Percentiles rank a stretch among this genome's conserved stretches.
Conservation (phyloP, 345 rosid genomes). For the Eutrema japonicum region DNA sequence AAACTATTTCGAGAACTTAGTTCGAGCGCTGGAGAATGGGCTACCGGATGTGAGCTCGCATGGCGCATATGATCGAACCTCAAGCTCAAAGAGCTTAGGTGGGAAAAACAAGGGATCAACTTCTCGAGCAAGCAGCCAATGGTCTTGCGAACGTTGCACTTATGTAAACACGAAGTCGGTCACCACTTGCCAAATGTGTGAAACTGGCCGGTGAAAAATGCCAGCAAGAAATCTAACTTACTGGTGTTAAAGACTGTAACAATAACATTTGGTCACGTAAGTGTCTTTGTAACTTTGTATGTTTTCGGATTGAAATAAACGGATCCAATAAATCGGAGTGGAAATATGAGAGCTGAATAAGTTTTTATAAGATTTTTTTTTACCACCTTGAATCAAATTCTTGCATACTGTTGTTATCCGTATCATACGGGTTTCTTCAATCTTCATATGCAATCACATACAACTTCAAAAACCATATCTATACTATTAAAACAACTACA, state of each 20-base stretch:
- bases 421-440: too few relatives aligned
- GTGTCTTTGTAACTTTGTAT: constrained; percentile 23
- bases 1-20: constrained; percentile 84
- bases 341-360: too few relatives aligned
- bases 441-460: too few relatives aligned
- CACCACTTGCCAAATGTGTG: constrained; percentile 75
- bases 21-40: constrained; percentile 81
- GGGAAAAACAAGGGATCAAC: constrained; percentile 63
- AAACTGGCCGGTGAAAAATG: constrained; percentile 47
- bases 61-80: constrained; percentile 56
- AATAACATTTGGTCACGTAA: constrained; percentile 18
- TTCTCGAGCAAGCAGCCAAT: constrained; percentile 60
- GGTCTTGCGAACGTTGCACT: constrained; percentile 85
- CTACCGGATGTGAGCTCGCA: constrained; percentile 71
- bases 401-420: too few relatives aligned
- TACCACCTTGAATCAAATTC: too few relatives aligned
- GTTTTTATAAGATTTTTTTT: too few relatives aligned
- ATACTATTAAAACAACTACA: too few relatives aligned
- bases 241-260: constrained; percentile 20
- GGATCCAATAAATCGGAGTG: not conserved
- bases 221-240: not conserved
- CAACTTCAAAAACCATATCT: too few relatives aligned
- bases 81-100: constrained; percentile 56
- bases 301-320: constrained; percentile 1
- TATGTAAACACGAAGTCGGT: constrained; percentile 59